phyloP scores from a whole-genome alignment of 805 yeast genomes.

The Candida stauntonica region DNA sequence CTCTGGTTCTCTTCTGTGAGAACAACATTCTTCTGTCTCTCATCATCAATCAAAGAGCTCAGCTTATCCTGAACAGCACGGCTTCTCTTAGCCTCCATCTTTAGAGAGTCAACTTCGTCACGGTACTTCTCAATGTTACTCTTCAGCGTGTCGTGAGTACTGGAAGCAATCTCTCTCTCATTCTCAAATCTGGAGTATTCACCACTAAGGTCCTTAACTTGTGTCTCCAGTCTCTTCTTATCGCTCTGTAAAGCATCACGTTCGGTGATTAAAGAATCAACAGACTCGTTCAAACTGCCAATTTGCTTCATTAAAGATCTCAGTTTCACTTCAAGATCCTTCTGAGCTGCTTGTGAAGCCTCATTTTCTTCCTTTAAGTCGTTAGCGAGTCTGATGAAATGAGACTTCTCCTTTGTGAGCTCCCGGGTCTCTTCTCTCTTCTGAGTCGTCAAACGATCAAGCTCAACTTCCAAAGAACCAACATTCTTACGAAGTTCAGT shows the following conservation, averaged over 20 bases:
- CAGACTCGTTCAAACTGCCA: conserved; percentile 49
- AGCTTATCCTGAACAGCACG: conserved; percentile 24
- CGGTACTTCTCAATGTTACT: conserved; percentile 26
- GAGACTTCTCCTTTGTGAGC: conserved; percentile 38
- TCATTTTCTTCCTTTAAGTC: conserved; percentile 43
- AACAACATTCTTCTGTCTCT: conserved; percentile 51
- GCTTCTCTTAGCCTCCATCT: conserved; percentile 26
- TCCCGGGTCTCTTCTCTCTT: conserved; percentile 34
- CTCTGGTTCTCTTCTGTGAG: conserved; percentile 65
- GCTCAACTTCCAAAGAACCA: conserved; percentile 55
- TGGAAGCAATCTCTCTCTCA: conserved; percentile 25
- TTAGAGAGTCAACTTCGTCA: conserved; percentile 28
- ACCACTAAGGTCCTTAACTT: conserved; percentile 37
- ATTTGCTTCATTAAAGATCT: conserved; percentile 49
- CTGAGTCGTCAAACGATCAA: conserved; percentile 48
- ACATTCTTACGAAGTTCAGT: conserved; percentile 60
- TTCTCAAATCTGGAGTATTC: conserved; percentile 36
- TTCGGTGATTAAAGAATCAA: conserved; percentile 58
- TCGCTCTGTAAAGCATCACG: conserved; percentile 55
- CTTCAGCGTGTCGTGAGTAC: conserved; percentile 18
- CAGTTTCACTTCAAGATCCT: conserved; percentile 42
- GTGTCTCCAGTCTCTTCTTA: conserved; percentile 41
- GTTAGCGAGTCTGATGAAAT: conserved; percentile 36
- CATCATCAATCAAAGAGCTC: conserved; percentile 28
- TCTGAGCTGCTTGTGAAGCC: conserved; percentile 35